A percentile compares a stretch with the other conserved stretches of the same genome.
These are phyloP conservation scores for Neckera pumila DNA, from an alignment of 225 moss, liverwort and hornwort genomes.

Conservation along the genomic window DNA sequence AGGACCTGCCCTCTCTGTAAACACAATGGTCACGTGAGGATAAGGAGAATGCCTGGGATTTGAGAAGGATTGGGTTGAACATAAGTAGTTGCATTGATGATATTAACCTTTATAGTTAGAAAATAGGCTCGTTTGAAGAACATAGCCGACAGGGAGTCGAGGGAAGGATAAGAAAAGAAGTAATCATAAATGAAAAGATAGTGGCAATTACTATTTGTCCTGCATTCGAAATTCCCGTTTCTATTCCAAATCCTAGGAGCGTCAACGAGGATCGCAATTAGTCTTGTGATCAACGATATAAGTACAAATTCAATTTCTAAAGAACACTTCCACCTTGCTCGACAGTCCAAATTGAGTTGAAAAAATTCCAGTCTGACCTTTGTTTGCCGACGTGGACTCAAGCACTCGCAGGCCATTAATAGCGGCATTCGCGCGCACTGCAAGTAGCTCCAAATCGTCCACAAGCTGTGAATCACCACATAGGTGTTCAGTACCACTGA, in stretches of 20 bases:
- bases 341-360: not conserved
- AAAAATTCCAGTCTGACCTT: conserved; percentile 26
- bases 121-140: not conserved
- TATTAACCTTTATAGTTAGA: not conserved
- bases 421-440: conserved; percentile 64
- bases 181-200: not conserved
- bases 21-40: not conserved
- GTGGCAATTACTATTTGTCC: not conserved
- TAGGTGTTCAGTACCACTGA: not conserved
- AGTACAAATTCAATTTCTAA: not conserved
- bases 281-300: not conserved
- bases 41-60: not conserved
- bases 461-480: conserved; percentile 59
- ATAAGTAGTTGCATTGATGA: not conserved
- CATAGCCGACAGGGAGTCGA: not conserved
- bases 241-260: not conserved
- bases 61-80: conserved; percentile 8
- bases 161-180: not conserved
- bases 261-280: not conserved
- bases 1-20: conserved; percentile 58
- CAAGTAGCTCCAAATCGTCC: conserved; percentile 93
- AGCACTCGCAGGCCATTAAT: conserved; percentile 70
- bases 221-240: not conserved
- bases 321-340: not conserved
- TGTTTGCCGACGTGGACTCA: conserved; percentile 34